Base-by-base conservation (phyloP, 2,329 filamentous ascomycete genomes). In the Phoma sp. region DNA sequence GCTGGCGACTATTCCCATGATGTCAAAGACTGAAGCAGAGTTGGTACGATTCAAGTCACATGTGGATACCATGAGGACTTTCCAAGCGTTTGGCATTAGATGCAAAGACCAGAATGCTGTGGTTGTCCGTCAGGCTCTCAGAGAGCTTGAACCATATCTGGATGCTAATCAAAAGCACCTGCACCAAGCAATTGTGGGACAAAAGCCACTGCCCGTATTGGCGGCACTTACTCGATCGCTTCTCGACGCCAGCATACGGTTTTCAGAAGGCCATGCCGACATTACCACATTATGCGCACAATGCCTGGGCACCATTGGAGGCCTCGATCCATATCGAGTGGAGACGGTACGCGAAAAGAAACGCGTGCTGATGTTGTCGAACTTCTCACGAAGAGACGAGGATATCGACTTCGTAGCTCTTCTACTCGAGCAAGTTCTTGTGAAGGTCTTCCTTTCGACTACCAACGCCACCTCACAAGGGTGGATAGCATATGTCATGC, bases 401-500 rank as follows among this genome's bases (percentile, higher is more conserved):
- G 90, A 88, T 0, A 88, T 91, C 14, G 87, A 95, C 57, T 99
- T 98, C 74, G 86, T 92, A 7, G 81, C 95, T 33, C 92, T 93
- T 66, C 82, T 96, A 39, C 81, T 99, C 14, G 89, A 96, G 66
- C 84, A 96, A 68, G 89, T 96, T 7, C 80, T 99, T 10, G 92
- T 98, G 21, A 92, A 93, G 56, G 89, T 93, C 0, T 99, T 99
- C 69, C 80, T 96, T 36, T 96, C 93, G 1, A 90, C 91, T 1
- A 95, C 90, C 0, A 96, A 97, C 71, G 90, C 92, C 2, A 88
- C 87, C 60, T 83, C 92, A 5, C 95, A 98, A 73, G 93, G 92
- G 0, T 96, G 96, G 69, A 81, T 99, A 15, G 93, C 93, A 1
- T 99, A 90, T 74, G 91, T 89, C 2, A 97, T 99, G 87, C 95